Base-by-base conservation (phyloP, 2,329 filamentous ascomycete genomes). In the Plectosphaerella cucumerina region DNA sequence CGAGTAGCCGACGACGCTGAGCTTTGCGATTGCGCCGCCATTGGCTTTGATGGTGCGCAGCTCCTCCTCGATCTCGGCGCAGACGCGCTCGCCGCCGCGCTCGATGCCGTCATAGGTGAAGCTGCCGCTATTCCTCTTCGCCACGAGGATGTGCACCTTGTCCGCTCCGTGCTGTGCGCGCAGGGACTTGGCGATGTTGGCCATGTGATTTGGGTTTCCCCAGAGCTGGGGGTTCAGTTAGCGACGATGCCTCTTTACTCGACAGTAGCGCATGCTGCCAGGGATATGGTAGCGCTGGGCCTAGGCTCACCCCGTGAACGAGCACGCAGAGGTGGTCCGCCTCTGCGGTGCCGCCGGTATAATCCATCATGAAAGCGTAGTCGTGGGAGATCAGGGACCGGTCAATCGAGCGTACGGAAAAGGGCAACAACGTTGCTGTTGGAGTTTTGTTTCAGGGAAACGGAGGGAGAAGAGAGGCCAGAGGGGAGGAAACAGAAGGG, bases 1-100 rank as follows among this genome's bases (percentile, higher is more conserved):
- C 0, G 90, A 96, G 67, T 97, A 97, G 37, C 93, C 93, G 42
- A 93, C 80, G 39, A 97, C 76, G 65, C 91, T 96, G 56, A 97
- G 75, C 70, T 91, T 95, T 45, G 73, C 85, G 61, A 97, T 87
- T 41, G 81, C 78, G 58, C 86, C 82, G 20, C 90, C 92, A 23
- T 76, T 73, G 41, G 71, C 71, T 46, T 80, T 77, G 48, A 85
- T 77, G 43, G 67, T 65, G 50, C 77, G 75, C 50, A 87, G 64
- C 59, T 85, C 77, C 58, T 86, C 77, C 62, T 87, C 82, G 52
- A 87, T 86, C 70, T 87, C 84, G 54, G 76, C 70, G 58, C 82
- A 85, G 8, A 87, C 79, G 44, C 84, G 78, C 70, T 87, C 84
- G 60, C 84, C 85, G 57, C 84, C 82, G 3, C 77, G 73, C 65